phyloP scores from a whole-genome alignment of 805 yeast genomes.

The Millerago galiae region DNA sequence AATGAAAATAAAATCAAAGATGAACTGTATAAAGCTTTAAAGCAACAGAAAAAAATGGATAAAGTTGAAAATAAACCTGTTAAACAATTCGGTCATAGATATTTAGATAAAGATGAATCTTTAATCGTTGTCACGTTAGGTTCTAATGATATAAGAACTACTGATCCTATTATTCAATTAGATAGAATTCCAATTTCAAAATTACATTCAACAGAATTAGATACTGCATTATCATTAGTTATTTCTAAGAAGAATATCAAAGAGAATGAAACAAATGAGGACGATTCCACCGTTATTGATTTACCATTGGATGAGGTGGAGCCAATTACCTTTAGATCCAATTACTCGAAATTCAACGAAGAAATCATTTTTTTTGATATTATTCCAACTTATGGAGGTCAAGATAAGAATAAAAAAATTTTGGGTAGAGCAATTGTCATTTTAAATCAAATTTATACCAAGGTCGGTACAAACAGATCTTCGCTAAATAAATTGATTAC shows the following conservation, averaged over 20 bases:
- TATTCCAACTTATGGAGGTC: slow-evolving; percentile 76
- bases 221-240: slow-evolving; percentile 76
- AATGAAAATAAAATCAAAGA: slow-evolving; percentile 15
- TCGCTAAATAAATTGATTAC: slow-evolving; percentile 61
- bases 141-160: slow-evolving; percentile 67
- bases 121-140: slow-evolving; percentile 81
- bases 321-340: slow-evolving; percentile 67
- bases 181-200: slow-evolving; percentile 71
- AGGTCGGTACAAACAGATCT: slow-evolving; percentile 61
- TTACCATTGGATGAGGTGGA: slow-evolving; percentile 76
- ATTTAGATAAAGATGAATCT: slow-evolving; percentile 52
- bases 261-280: slow-evolving; percentile 10
- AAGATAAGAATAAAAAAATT: slow-evolving; percentile 31
- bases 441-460: slow-evolving; percentile 52
- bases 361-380: slow-evolving; percentile 71
- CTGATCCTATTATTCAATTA: slow-evolving; percentile 53
- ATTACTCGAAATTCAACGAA: slow-evolving; percentile 40
- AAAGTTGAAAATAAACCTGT: slow-evolving; percentile 39
- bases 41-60: slow-evolving; percentile 2
- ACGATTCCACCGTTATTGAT: slow-evolving; percentile 58
- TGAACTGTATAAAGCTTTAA: slow-evolving; percentile 12
- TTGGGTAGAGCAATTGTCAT: slow-evolving; percentile 84
- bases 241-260: slow-evolving; percentile 32
- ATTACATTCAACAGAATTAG: slow-evolving; percentile 76
- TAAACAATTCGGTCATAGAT: slow-evolving; percentile 82